These are phyloP conservation scores for Coniochaeta ligniaria DNA, from an alignment of 2,329 filamentous ascomycete genomes.

Conservation along the genomic window DNA sequence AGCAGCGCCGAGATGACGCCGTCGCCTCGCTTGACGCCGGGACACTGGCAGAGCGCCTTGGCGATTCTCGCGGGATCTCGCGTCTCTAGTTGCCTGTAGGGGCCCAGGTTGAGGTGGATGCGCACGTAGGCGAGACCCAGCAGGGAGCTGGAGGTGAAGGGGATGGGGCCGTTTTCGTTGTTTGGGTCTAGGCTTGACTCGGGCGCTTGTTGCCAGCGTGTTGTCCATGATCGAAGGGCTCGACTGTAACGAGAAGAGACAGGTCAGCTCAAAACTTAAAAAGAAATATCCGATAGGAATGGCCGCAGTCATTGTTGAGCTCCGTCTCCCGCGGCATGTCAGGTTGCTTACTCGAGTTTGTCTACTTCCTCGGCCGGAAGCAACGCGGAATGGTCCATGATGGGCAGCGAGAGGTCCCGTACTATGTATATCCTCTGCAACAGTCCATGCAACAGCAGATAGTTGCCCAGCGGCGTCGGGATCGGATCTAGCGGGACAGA, in stretches of 20 bases:
- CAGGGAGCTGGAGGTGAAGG: constrained; percentile 36
- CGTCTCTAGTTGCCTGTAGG: constrained; percentile 32
- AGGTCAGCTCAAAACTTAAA: not conserved
- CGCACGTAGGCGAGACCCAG: constrained; percentile 38
- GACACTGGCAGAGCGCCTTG: constrained; percentile 25
- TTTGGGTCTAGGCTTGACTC: constrained; percentile 31
- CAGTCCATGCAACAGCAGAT: constrained; percentile 27
- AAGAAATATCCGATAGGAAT: not conserved
- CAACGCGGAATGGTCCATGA: constrained; percentile 21
- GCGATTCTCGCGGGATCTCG: constrained; percentile 33
- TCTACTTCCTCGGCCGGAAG: constrained; percentile 26
- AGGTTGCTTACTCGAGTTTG: constrained; percentile 23
- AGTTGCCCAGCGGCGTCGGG: constrained; percentile 28
- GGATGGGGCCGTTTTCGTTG: constrained; percentile 31
- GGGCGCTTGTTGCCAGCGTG: constrained; percentile 29
- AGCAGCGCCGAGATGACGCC: constrained; percentile 40
- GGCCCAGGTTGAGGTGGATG: constrained; percentile 36
- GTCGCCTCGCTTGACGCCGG: constrained; percentile 37
- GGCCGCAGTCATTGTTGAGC: not conserved
- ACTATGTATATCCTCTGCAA: constrained; percentile 30
- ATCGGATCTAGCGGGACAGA: constrained; percentile 23
- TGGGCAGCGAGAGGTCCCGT: constrained; percentile 25
- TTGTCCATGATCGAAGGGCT: constrained; percentile 27
- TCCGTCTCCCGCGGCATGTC: not conserved
- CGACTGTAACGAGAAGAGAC: constrained; percentile 14